Evolutionary conservation across 805 yeast genomes (phyloP), one percentile per base, ranked within the genome.

Genomic region (Ogataea ganodermae): DNA sequence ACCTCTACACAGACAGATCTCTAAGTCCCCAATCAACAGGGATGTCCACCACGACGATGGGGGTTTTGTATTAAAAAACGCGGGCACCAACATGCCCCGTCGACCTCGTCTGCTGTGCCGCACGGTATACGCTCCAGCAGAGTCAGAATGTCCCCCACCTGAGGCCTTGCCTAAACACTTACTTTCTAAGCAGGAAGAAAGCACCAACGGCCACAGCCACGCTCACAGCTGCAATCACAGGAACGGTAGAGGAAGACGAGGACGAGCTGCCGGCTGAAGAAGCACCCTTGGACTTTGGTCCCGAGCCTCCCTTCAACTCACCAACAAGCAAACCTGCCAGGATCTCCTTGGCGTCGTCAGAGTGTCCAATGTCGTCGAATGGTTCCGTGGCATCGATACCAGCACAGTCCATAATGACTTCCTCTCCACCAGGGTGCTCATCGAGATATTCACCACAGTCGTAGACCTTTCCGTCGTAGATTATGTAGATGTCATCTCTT

Each of bases 351-450:
- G 99, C 98, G 57, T 91, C 97, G 53, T 91, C 97, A 28, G 98
- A 89, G 72, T 94, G 99, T 28, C 99, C 99, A 65, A 94, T 91
- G 63, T 89, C 96, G 57, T 79, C 80, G 61, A 85, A 85, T 21
- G 84, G 81, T 61, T 79, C 85, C 26, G 89, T 79, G 30, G 88
- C 86, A 63, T 85, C 90, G 4, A 67, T 71, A 3, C 94, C 96
- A 16, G 94, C 97, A 58, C 88, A 88, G 51, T 84, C 84, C 50
- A 82, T 66, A 36, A 92, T 77, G 46, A 92, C 88, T 61, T 84
- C 78, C 42, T 82, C 83, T 35, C 84, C 84, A 56, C 73, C 72
- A 3, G 98, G 98, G 66, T 92, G 98, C 40, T 78, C 81, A 14
- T 79, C 75, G 45, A 86, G 73, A 67, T 91, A 90, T 27, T 73